Conservation (phyloP, 2,329 filamentous ascomycete genomes). For the Cylindrodendrum hubeiense region DNA sequence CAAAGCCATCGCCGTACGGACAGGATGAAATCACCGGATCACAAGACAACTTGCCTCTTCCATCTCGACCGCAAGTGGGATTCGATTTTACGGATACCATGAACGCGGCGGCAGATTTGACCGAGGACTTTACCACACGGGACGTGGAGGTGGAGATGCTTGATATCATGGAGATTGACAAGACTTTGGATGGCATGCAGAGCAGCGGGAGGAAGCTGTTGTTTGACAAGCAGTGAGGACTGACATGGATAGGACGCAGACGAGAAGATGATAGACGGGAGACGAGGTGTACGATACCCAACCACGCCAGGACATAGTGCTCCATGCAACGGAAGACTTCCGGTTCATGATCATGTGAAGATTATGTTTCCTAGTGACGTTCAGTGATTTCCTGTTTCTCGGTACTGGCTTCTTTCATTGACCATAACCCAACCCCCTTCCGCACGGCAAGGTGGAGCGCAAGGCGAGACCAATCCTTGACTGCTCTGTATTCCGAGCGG, state of each 20-base stretch:
- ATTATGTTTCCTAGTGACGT: slow-evolving; percentile 10
- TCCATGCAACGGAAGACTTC: slow-evolving; percentile 11
- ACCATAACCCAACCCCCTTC: slow-evolving; percentile 47
- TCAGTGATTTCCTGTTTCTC: slow-evolving; percentile 6
- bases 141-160: slow-evolving; percentile 72
- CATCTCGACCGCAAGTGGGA: slow-evolving; percentile 51
- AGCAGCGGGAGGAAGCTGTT: slow-evolving; percentile 62
- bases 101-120: slow-evolving; percentile 64
- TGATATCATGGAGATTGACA: slow-evolving; percentile 75
- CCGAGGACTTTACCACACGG: slow-evolving; percentile 61
- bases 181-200: slow-evolving; percentile 68
- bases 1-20: slow-evolving; percentile 44
- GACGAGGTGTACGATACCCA: slow-evolving; percentile 56
- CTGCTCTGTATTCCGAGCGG: slow-evolving; percentile 82
- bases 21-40: slow-evolving; percentile 38
- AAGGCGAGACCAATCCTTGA: slow-evolving; percentile 82
- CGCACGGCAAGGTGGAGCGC: slow-evolving; percentile 82
- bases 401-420: slow-evolving; percentile 13
- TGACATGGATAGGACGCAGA: slow-evolving; percentile 39
- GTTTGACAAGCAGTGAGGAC: slow-evolving; percentile 58
- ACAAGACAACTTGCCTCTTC: slow-evolving; percentile 40
- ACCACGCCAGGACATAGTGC: slow-evolving; percentile 32
- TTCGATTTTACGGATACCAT: slow-evolving; percentile 66
- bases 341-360: slow-evolving; percentile 18
- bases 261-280: slow-evolving; percentile 34